A percentile compares a stretch with the other conserved stretches of the same genome.
Evolutionary conservation across 371 early-diverging fungal species (phyloP).

Genomic region (Cokeromyces recurvatus): DNA sequence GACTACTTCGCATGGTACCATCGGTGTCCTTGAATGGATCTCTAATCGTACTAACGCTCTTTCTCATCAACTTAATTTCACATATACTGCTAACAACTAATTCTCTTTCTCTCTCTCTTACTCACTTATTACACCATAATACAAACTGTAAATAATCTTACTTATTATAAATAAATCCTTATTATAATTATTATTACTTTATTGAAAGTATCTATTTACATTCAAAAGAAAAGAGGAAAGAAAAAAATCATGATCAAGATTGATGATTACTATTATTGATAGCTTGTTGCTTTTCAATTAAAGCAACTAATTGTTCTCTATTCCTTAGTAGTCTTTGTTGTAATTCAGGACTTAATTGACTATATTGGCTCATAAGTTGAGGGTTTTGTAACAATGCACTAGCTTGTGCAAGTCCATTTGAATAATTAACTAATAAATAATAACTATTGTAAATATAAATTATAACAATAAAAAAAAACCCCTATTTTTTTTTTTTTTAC

Average conservation of each 20-base stretch:
- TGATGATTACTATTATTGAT: background rate
- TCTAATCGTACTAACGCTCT: constrained; percentile 23
- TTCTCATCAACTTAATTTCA: constrained; percentile 26
- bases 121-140: no score
- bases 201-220: no score
- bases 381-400: constrained; percentile 32
- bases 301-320: constrained; percentile 29
- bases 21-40: constrained; percentile 33
- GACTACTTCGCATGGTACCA: constrained; percentile 13
- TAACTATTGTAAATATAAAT: no score
- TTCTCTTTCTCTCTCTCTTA: no score
- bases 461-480: no score
- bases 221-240: background rate
- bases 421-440: constrained; percentile 9
- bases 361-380: constrained; percentile 29
- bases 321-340: constrained; percentile 29
- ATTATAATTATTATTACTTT: no score
- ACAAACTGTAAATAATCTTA: no score
- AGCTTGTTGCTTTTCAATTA: constrained; percentile 21
- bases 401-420: constrained; percentile 31
- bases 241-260: no score
- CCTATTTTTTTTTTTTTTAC: no score
- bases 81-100: constrained; percentile 20
- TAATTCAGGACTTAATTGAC: constrained; percentile 31
- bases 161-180: no score